Conservation (phyloP, 2,329 filamentous ascomycete genomes). For the Pseudohalonectria lignicola region DNA sequence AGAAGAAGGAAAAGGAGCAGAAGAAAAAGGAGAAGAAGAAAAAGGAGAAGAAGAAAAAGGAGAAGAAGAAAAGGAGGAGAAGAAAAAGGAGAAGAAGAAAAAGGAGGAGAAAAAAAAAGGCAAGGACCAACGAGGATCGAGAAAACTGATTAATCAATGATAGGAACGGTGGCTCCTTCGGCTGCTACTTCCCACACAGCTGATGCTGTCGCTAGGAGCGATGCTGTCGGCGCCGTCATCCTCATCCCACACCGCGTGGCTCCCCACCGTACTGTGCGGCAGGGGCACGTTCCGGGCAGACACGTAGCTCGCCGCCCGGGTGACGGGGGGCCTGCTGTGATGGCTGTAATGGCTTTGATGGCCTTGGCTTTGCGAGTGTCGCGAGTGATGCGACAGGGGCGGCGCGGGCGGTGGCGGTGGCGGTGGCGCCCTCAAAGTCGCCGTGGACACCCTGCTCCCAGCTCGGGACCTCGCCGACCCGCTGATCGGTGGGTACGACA, state of each 20-base stretch:
- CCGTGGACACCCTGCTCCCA: constrained; percentile 11
- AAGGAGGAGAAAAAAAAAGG: background rate
- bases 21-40: no score
- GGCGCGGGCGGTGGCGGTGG: constrained; percentile 6
- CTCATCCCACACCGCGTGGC: constrained; percentile 16
- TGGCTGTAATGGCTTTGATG: constrained; percentile 1
- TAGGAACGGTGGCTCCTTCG: constrained; percentile 18
- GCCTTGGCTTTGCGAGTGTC: no score
- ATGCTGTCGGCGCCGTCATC: constrained; percentile 42
- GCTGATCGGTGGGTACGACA: constrained; percentile 13
- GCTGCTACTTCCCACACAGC: constrained; percentile 36
- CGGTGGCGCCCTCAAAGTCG: constrained; percentile 6
- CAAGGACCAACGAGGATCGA: background rate
- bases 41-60: no score
- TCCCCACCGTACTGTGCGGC: constrained; percentile 28
- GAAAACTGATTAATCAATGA: constrained; percentile 6
- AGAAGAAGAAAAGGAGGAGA: background rate
- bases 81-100: background rate
- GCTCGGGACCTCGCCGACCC: constrained; percentile 17
- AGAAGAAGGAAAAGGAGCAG: no score
- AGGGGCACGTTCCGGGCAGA: constrained; percentile 23
- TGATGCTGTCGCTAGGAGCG: constrained; percentile 51
- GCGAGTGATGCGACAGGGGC: no score
- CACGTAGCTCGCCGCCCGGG: constrained; percentile 10
- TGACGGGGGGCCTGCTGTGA: constrained; percentile 2